Percentiles rank a stretch among this genome's conserved stretches.
Conservation (phyloP, 768 basidiomycete species). For the Termitomyces sp. region DNA sequence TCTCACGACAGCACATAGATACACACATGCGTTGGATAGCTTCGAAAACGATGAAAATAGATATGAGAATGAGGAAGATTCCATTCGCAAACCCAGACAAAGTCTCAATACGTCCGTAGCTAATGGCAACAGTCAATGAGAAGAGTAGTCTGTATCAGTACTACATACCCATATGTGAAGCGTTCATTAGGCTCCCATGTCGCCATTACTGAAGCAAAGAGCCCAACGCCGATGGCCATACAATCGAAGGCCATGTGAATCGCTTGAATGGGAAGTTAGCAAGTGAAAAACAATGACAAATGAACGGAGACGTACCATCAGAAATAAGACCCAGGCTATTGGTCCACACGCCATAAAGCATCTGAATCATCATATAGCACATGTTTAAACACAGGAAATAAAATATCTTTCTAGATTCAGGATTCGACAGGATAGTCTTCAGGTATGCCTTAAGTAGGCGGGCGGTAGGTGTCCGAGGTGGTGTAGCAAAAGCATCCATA, state of each 20-base stretch:
- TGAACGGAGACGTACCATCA: slow-evolving; percentile 55
- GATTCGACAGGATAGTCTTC: slow-evolving; percentile 86
- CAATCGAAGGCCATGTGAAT: slow-evolving; percentile 99
- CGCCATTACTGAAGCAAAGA: slow-evolving; percentile 96
- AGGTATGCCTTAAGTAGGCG: slow-evolving; percentile 65
- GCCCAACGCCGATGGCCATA: slow-evolving; percentile 91
- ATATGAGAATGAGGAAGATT: slow-evolving; percentile 88
- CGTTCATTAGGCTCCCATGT: slow-evolving; percentile 93
- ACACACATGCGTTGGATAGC: slow-evolving; percentile 89
- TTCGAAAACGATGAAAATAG: slow-evolving; percentile 97
- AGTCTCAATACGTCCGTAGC: slow-evolving; percentile 95
- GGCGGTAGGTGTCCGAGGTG: slow-evolving; percentile 48
- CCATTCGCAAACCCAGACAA: slow-evolving; percentile 98
- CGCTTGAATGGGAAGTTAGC: slow-evolving; percentile 40
- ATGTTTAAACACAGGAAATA: slow-evolving; percentile 95
- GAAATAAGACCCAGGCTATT: slow-evolving; percentile 96
- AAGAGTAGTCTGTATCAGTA: neutral
- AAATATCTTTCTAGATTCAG: slow-evolving; percentile 92
- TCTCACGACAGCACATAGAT: neutral
- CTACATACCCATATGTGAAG: slow-evolving; percentile 87
- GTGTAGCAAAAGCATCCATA: slow-evolving; percentile 33
- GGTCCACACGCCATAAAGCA: slow-evolving; percentile 96
- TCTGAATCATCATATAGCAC: slow-evolving; percentile 95
- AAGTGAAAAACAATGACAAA: neutral
- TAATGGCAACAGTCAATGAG: slow-evolving; percentile 23